Evolutionary conservation across 805 yeast genomes (phyloP).

Genomic region (Saccharomycopsis oosterbeekiorum): DNA sequence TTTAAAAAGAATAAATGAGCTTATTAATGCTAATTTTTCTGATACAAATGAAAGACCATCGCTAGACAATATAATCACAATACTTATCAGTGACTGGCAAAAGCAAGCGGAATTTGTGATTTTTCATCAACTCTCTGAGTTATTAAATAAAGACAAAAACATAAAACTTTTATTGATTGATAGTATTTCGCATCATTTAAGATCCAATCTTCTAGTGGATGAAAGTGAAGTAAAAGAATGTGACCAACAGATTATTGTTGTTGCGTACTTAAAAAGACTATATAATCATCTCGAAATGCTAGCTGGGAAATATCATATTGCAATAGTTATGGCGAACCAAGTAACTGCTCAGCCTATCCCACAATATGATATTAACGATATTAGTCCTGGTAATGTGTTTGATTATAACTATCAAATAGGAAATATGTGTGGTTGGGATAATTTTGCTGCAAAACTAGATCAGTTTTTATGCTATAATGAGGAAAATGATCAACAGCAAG

Average conservation of each 20-base stretch:
- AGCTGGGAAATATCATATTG: constrained; percentile 39
- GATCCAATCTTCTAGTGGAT: constrained; percentile 45
- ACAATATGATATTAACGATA: constrained; percentile 7
- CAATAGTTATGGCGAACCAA: constrained; percentile 70
- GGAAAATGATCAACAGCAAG: neutral
- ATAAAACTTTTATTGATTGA: constrained; percentile 61
- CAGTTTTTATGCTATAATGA: constrained; percentile 18
- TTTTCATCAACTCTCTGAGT: constrained; percentile 52
- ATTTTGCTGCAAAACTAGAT: constrained; percentile 27
- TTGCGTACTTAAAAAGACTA: constrained; percentile 33
- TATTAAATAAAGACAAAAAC: constrained; percentile 31
- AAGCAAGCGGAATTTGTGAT: constrained; percentile 48
- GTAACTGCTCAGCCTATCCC: constrained; percentile 51
- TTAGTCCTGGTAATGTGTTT: constrained; percentile 18
- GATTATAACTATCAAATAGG: constrained; percentile 58
- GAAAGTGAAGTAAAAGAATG: constrained; percentile 28
- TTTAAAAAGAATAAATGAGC: constrained; percentile 50
- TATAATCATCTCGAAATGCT: constrained; percentile 40
- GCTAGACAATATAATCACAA: constrained; percentile 9
- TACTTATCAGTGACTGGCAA: constrained; percentile 12
- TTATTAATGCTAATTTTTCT: constrained; percentile 29
- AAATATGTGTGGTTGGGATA: constrained; percentile 69
- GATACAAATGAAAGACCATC: constrained; percentile 31
- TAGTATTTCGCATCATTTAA: constrained; percentile 72
- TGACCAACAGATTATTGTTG: constrained; percentile 22